Evolutionary conservation across 345 rosid species (phyloP), one percentile per base, ranked within the genome.

Genomic region (Salix koriyanagi): DNA sequence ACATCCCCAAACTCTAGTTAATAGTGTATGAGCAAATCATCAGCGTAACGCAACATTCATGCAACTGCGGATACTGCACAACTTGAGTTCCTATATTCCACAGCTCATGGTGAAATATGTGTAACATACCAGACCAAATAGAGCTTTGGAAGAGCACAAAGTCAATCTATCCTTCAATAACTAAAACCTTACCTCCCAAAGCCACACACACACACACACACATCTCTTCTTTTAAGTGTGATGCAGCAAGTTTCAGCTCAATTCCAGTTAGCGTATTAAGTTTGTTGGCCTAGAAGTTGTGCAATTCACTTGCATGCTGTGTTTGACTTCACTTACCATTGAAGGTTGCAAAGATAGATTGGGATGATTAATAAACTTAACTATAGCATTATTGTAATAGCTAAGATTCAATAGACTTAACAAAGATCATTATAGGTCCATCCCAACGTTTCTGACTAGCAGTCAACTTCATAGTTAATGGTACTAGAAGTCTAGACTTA

Each of bases 241-340:
- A 48, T 46, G 58, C 8, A 44, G 58, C 6, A 50, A 34, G 36
- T 60, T 69, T 66, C 32, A 36, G 34, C 82, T 72, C 41, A 64
- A 44, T 16, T 48, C 73, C 77, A 69, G 64, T 14, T 25, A 46
- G 39, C 19, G 18, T 12, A 52, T 23, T 56, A 44, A 32, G 16
- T 14, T 41, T 52, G 23, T 18, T 9, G 8, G 58, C 58, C 23
- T 52, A 52, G 19, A 46, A 19, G 23, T 52, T 19, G 58, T 18
- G 12, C 28, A 23, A 58, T n/a, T 58, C 28, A 58, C 13, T 58
- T 23, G 64, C 14, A 9, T 58, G 62, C 15, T 18, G 68, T 30
- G 42, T 28, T 74, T 71, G 39, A 66, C 60, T 66, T 71, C 61
- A 66, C 5, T 58, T 25, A 37, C 56, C 61, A 75, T 12, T 52